These are phyloP conservation scores for Xylaria bambusicola DNA, from an alignment of 495 filamentous ascomycete genomes.

Conservation along the genomic window DNA sequence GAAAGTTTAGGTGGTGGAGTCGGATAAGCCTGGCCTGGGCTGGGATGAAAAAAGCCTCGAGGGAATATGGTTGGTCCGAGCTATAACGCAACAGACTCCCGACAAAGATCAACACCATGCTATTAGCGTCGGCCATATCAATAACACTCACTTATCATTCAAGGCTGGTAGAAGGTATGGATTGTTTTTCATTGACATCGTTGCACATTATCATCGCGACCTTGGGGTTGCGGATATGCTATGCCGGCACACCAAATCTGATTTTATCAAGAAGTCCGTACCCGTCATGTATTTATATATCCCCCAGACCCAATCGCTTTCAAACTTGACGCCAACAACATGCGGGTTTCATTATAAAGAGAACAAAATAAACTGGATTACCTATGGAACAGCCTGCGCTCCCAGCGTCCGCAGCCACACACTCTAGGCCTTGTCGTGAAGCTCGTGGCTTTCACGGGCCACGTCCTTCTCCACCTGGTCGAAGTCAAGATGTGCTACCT, in stretches of 20 bases:
- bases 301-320: conserved; percentile 3
- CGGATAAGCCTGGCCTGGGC: too few species aligned
- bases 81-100: not conserved
- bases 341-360: conserved; percentile 16
- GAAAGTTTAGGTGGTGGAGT: too few species aligned
- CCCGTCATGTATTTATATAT: not conserved
- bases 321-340: conserved; percentile 10
- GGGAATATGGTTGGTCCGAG: too few species aligned
- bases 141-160: not conserved
- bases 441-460: conserved; percentile 34
- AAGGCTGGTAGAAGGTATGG: not conserved
- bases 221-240: not conserved
- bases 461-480: conserved; percentile 41
- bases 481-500: conserved; percentile 46
- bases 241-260: not conserved
- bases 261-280: conserved; percentile 1
- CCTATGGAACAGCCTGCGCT: not conserved
- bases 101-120: not conserved
- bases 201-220: too few species aligned
- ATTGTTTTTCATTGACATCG: conserved; percentile 12
- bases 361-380: not conserved
- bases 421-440: conserved; percentile 34
- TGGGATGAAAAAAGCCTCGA: too few species aligned
- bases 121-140: not conserved
- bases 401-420: not conserved